Percentiles rank a stretch among this genome's conserved stretches.
Evolutionary conservation across 768 basidiomycete genomes (phyloP).

Genomic region (Tricholoma sp.): DNA sequence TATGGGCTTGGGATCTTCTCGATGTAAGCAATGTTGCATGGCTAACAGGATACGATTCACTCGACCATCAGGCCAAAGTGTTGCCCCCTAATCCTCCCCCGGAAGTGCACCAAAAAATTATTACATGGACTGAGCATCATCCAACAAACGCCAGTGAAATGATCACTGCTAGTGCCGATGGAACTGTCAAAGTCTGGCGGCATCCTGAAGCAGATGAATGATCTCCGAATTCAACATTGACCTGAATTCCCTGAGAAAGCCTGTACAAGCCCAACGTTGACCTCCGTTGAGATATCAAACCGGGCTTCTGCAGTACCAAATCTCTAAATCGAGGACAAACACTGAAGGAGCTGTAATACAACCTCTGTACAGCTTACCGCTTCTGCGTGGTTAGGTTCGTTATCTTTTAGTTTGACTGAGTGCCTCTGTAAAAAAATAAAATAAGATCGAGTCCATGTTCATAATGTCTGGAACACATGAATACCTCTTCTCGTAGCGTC

Average conservation of each 20-base stretch:
- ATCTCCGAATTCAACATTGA: background rate
- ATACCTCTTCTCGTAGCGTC: constrained; percentile 94
- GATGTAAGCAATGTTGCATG: constrained; percentile 46
- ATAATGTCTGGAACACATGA: constrained; percentile 8
- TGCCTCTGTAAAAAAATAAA: constrained; percentile 32
- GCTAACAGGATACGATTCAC: background rate
- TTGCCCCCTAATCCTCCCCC: constrained; percentile 71
- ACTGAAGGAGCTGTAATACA: background rate
- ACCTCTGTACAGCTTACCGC: background rate
- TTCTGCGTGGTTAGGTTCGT: constrained; percentile 3
- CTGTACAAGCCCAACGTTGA: background rate
- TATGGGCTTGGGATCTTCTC: constrained; percentile 92
- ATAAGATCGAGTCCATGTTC: background rate
- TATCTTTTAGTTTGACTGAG: constrained; percentile 40
- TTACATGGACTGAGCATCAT: constrained; percentile 92
- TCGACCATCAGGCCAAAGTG: constrained; percentile 52
- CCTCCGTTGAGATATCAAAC: background rate
- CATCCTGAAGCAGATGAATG: constrained; percentile 27
- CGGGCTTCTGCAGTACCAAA: background rate
- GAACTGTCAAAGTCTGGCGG: constrained; percentile 87
- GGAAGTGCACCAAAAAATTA: constrained; percentile 74
- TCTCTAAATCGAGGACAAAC: background rate
- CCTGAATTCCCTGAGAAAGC: no score
- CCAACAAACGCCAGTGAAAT: constrained; percentile 77
- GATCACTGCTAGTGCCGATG: constrained; percentile 87